Evolutionary conservation across 78 protist species (phyloP).

Genomic region (Bodo saltans): DNA sequence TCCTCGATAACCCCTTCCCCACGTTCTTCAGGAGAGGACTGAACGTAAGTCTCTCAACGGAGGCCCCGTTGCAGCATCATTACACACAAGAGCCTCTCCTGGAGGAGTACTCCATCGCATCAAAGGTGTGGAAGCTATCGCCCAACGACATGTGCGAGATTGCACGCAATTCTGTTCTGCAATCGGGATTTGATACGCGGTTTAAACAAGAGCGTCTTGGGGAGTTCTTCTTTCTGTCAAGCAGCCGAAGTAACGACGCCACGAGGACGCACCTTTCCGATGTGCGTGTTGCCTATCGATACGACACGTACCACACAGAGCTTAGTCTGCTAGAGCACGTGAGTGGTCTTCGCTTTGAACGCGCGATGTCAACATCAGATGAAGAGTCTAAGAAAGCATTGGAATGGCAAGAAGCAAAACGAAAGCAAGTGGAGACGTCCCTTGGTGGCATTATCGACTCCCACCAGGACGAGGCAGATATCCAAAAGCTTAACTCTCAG

Average conservation of each 20-base stretch:
- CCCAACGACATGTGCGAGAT: constrained; percentile 91
- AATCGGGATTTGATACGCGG: constrained; percentile 73
- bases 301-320: constrained; percentile 67
- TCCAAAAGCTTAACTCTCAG: too few species aligned
- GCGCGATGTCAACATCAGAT: too few species aligned
- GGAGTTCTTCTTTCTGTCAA: constrained; percentile 37
- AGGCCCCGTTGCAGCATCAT: constrained; percentile 95
- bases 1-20: constrained; percentile 85
- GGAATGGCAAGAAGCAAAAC: too few species aligned
- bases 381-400: too few species aligned
- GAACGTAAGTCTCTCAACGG: constrained; percentile 89
- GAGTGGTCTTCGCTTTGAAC: not conserved
- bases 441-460: too few species aligned
- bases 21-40: constrained; percentile 79
- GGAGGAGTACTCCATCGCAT: constrained; percentile 90
- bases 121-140: constrained; percentile 78
- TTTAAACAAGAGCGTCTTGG: constrained; percentile 77
- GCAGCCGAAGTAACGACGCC: constrained; percentile 52
- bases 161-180: constrained; percentile 81
- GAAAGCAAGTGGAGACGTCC: too few species aligned
- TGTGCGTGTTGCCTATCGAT: constrained; percentile 70
- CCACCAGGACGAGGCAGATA: too few species aligned
- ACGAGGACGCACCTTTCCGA: constrained; percentile 73
- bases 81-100: constrained; percentile 93
- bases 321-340: not conserved